These are phyloP conservation scores for Cryptococcus jaspeensis DNA, from an alignment of 1,284 basidiomycete genomes.

Conservation along the genomic window DNA sequence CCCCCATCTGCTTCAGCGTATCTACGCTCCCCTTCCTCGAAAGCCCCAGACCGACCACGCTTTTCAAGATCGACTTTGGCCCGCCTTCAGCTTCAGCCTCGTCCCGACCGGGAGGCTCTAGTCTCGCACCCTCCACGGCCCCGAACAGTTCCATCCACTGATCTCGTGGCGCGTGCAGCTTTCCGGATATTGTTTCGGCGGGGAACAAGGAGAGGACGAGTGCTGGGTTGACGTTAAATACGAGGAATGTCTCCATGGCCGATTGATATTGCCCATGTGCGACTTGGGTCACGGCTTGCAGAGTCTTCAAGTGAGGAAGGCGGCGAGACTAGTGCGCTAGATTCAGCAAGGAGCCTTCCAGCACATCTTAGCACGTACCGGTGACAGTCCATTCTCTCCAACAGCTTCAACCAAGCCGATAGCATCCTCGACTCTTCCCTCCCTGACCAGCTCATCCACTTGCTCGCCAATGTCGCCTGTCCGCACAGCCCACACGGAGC, in stretches of 20 bases:
- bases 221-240: conserved; percentile 86
- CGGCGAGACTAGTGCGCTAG: conserved; percentile 31
- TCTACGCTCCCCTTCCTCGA: conserved; percentile 41
- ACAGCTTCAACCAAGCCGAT: conserved; percentile 74
- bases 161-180: conserved; percentile 63
- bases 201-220: conserved; percentile 91
- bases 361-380: conserved; percentile 53
- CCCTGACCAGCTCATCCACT: conserved; percentile 76
- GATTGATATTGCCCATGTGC: conserved; percentile 50
- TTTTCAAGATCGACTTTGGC: conserved; percentile 25
- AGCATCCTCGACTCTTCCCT: conserved; percentile 74
- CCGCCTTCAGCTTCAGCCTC: conserved; percentile 15
- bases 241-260: conserved; percentile 84
- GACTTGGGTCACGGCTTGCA: conserved; percentile 77
- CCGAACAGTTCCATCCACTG: conserved; percentile 87
- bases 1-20: conserved; percentile 18
- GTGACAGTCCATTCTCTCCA: conserved; percentile 63
- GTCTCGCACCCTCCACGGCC: conserved; percentile 58
- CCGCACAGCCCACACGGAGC: conserved; percentile 70
- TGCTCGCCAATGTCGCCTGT: conserved; percentile 76
- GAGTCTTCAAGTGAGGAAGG: conserved; percentile 61
- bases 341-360: too few species aligned
- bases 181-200: conserved; percentile 68
- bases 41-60: conserved; percentile 28
- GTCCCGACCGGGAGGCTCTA: conserved; percentile 31